These are phyloP conservation scores for Penicillium sp. DNA, from an alignment of 2,329 filamentous ascomycete species.

Conservation along the genomic window DNA sequence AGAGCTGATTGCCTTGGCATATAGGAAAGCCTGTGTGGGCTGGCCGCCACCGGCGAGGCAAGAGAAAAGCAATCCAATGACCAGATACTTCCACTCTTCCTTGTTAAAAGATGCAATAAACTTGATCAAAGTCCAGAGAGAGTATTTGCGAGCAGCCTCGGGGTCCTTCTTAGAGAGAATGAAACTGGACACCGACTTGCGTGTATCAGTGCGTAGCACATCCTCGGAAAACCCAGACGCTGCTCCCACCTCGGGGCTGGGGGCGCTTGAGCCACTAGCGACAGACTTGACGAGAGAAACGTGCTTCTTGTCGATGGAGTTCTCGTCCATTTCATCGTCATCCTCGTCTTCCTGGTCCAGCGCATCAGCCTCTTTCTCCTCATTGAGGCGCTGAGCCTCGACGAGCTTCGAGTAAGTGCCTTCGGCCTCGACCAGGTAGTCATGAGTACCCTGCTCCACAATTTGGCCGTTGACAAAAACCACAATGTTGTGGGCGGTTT, in stretches of 20 bases:
- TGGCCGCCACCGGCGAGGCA: conserved; percentile 78
- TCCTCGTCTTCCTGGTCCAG: conserved; percentile 28
- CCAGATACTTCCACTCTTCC: conserved; percentile 68
- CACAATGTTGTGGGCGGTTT: conserved; percentile 90
- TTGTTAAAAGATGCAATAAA: conserved; percentile 78
- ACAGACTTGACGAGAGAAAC: conserved; percentile 34
- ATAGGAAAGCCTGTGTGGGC: conserved; percentile 74
- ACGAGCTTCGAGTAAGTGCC: conserved; percentile 82
- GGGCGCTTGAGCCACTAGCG: conserved; percentile 27
- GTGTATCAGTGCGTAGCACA: conserved; percentile 45
- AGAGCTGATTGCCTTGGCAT: conserved; percentile 79
- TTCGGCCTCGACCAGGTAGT: conserved; percentile 66
- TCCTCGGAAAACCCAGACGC: conserved; percentile 27
- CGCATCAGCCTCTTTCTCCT: conserved; percentile 47
- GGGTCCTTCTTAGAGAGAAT: conserved; percentile 58
- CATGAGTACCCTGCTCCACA: conserved; percentile 86
- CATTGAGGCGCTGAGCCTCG: conserved; percentile 76
- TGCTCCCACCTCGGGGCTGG: conserved; percentile 27
- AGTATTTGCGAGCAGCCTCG: conserved; percentile 58
- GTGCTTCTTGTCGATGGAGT: conserved; percentile 26
- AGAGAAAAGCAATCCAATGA: conserved; percentile 68
- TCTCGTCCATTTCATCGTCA: conserved; percentile 26
- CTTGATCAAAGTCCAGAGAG: conserved; percentile 71
- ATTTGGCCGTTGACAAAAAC: conserved; percentile 86
- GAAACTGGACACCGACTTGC: conserved; percentile 64